phyloP scores from a whole-genome alignment of 345 rosid genomes.

The Brassica napus region DNA sequence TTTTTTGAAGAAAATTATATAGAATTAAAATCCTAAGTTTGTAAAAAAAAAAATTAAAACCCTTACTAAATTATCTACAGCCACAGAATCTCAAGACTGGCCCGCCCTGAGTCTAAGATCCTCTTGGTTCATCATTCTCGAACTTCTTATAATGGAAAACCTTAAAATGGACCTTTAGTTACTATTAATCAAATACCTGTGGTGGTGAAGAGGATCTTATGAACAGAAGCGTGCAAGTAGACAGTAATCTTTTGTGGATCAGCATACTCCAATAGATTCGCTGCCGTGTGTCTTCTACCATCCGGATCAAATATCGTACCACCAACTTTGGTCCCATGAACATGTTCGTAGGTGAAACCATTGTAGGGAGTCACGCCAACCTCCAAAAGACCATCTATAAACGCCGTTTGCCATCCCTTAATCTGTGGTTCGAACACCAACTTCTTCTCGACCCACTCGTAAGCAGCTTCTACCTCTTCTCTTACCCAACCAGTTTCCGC shows the following conservation, averaged over 20 bases:
- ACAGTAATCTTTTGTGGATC: slow-evolving; percentile 3
- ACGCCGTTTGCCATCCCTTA: slow-evolving; percentile 15
- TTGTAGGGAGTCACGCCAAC: not conserved
- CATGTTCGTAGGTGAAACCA: slow-evolving; percentile 3
- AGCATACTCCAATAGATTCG: slow-evolving; percentile 12
- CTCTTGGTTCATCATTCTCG: not conserved
- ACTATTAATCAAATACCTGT: not conserved
- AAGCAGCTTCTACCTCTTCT: slow-evolving; percentile 12
- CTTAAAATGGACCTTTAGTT: not conserved
- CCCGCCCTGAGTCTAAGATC: not conserved
- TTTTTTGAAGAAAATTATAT: too few species aligned
- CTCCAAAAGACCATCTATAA: slow-evolving; percentile 10
- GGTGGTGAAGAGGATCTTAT: slow-evolving; percentile 21
- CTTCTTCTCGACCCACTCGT: slow-evolving; percentile 17
- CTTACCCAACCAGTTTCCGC: not conserved
- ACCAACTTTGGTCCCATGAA: not conserved
- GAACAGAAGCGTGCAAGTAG: slow-evolving; percentile 5
- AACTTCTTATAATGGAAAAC: not conserved
- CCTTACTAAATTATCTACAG: too few species aligned
- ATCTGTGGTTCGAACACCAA: not conserved
- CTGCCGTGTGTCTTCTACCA: slow-evolving; percentile 3
- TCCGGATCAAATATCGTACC: not conserved
- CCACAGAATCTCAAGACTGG: too few species aligned
- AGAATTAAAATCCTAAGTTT: too few species aligned
- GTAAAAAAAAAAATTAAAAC: too few species aligned